Evolutionary conservation across 306 rosid genomes (phyloP).

Genomic region (Glycine latifolia): DNA sequence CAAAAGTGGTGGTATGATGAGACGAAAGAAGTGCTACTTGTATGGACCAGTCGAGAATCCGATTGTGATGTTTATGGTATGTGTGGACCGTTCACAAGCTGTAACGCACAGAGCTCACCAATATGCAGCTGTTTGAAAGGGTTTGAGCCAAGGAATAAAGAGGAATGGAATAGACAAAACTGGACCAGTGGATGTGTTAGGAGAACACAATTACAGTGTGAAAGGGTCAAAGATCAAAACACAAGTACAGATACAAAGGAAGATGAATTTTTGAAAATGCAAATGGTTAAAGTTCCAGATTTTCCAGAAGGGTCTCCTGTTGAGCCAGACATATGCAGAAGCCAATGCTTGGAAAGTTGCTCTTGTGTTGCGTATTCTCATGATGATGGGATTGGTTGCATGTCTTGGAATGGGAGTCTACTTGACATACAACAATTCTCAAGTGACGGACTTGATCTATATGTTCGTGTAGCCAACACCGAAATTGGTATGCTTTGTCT

Average conservation of each 20-base stretch:
- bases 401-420: slow-evolving; percentile 43
- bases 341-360: slow-evolving; percentile 40
- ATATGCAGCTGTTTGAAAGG: slow-evolving; percentile 60
- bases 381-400: slow-evolving; percentile 38
- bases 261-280: slow-evolving; percentile 51
- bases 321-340: slow-evolving; percentile 21
- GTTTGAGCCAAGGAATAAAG: slow-evolving; percentile 50
- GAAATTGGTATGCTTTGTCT: slow-evolving; percentile 36
- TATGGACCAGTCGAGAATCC: neutral
- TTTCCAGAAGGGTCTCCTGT: neutral
- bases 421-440: slow-evolving; percentile 36
- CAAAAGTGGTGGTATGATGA: slow-evolving; percentile 5
- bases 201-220: slow-evolving; percentile 41
- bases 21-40: slow-evolving; percentile 16
- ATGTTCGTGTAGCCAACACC: slow-evolving; percentile 27
- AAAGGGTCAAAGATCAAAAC: neutral
- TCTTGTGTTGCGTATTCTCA: slow-evolving; percentile 47
- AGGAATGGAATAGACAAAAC: slow-evolving; percentile 46
- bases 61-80: slow-evolving; percentile 51
- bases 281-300: slow-evolving; percentile 49
- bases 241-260: neutral
- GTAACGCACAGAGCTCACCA: slow-evolving; percentile 46
- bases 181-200: slow-evolving; percentile 60
- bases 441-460: slow-evolving; percentile 34
- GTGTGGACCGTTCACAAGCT: slow-evolving; percentile 45